phyloP scores from a whole-genome alignment of 768 basidiomycete genomes.

The Boletus bicolor region DNA sequence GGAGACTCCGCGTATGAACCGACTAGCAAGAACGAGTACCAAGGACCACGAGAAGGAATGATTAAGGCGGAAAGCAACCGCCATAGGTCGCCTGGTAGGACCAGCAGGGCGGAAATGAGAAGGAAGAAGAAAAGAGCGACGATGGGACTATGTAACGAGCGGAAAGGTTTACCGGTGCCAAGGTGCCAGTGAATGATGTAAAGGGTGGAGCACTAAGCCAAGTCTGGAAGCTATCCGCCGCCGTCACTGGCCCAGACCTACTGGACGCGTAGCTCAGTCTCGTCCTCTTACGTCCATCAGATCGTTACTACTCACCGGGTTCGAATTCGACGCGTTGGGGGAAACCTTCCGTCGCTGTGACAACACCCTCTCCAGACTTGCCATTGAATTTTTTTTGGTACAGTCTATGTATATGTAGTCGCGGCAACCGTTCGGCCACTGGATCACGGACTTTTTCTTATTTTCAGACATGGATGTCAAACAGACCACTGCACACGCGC shows the following conservation, averaged over 20 bases:
- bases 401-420: neutral
- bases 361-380: neutral
- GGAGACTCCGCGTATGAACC: conserved; percentile 5
- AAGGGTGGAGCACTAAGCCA: conserved; percentile 1
- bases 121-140: conserved; percentile 13
- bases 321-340: neutral
- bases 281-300: conserved; percentile 3
- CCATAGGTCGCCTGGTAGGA: conserved; percentile 23
- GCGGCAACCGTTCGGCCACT: neutral
- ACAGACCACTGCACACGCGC: conserved; percentile 19
- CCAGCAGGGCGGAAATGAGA: conserved; percentile 11
- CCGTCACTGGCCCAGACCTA: neutral
- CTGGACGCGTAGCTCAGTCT: neutral
- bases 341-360: conserved; percentile 5
- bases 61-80: conserved; percentile 19
- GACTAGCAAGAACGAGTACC: conserved; percentile 15
- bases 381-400: neutral
- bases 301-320: neutral
- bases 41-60: conserved; percentile 17
- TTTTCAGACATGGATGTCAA: neutral
- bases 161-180: neutral
- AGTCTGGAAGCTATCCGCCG: neutral
- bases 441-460: neutral
- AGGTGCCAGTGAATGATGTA: conserved; percentile 1
- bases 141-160: conserved; percentile 10